Evolutionary conservation across 1,139 yeast species (phyloP), one percentile per base, ranked within the genome.

Genomic region (Suhomyces kunorum): DNA sequence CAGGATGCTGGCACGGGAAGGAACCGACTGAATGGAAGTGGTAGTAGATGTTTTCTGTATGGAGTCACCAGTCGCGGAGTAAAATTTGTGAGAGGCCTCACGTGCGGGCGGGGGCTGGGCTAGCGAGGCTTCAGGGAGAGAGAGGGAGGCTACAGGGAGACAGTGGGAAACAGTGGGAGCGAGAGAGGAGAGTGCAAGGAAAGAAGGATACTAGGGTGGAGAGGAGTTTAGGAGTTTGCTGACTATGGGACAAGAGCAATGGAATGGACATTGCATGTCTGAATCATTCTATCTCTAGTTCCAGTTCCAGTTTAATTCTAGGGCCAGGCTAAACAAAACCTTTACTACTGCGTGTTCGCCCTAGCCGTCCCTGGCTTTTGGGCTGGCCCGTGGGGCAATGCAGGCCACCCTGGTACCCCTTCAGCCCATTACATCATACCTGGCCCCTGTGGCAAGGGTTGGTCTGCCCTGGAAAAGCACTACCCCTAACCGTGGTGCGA

Each of bases 61-160:
- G 34, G 34, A 14, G 34, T 31, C 34, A 22, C 27, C 27, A 31
- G 27, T 31, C 34, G 34, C 34, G 27, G 27, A 22, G 34, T 23
- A 12, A 31, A 31, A 31, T 22, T 22, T 31, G 27, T 23, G n/a
- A 31, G 24, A 15, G 20, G 16, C n/a, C 24, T 18, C 32, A 29
- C 23, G 32, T 31, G 34, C 28, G 9, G 15, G 27, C 12, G 28
- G 12, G 28, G 12, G 15, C 9, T n/a, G n/a, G n/a, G n/a, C n/a
- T n/a, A n/a, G n/a, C n/a, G 23, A 20, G 23, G 9, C 8, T 20
- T 7, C 8, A 25, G 16, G 14, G 7, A 24, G 27, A 11, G 28
- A 25, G 28, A 13, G 14, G 16, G n/a, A n/a, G n/a, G n/a, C n/a
- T n/a, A n/a, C n/a, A 25, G 4, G 24, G 11, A 12, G 24, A 12